Evolutionary conservation across 1,284 basidiomycete species (phyloP).

Genomic region (Anthracocystis panici-leucophaei): DNA sequence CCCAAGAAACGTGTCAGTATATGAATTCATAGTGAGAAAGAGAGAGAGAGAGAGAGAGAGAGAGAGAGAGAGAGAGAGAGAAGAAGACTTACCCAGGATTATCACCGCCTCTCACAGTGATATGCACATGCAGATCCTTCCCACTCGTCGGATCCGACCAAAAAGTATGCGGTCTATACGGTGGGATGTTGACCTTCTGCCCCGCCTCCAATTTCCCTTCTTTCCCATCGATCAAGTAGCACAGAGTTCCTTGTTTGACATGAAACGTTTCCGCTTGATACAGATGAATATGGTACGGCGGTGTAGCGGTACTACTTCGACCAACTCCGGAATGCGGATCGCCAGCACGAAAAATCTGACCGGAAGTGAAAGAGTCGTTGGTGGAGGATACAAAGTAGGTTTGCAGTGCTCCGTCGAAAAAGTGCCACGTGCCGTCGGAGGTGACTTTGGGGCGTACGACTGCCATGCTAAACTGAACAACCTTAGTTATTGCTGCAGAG

Average conservation of each 20-base stretch:
- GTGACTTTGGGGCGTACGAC: constrained; percentile 46
- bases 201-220: constrained; percentile 62
- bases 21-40: not conserved
- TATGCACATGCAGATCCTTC: constrained; percentile 65
- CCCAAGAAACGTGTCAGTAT: too few relatives aligned
- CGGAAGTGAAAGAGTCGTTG: constrained; percentile 49
- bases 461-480: constrained; percentile 25
- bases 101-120: constrained; percentile 65
- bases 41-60: not conserved
- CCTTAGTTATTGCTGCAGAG: not conserved
- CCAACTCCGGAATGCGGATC: constrained; percentile 63
- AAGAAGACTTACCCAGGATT: constrained; percentile 54
- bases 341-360: constrained; percentile 64
- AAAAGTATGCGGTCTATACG: constrained; percentile 67
- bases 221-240: constrained; percentile 68
- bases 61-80: not conserved
- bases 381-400: constrained; percentile 37
- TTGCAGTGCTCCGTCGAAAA: constrained; percentile 53
- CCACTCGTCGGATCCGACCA: constrained; percentile 62
- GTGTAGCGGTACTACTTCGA: constrained; percentile 61
- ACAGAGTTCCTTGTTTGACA: constrained; percentile 62
- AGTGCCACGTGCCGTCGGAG: constrained; percentile 49
- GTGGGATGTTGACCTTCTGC: constrained; percentile 62
- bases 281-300: constrained; percentile 67
- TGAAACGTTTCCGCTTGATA: constrained; percentile 67